Conservation (phyloP, 2,329 filamentous ascomycete species). For the Harringtonia aguacate region DNA sequence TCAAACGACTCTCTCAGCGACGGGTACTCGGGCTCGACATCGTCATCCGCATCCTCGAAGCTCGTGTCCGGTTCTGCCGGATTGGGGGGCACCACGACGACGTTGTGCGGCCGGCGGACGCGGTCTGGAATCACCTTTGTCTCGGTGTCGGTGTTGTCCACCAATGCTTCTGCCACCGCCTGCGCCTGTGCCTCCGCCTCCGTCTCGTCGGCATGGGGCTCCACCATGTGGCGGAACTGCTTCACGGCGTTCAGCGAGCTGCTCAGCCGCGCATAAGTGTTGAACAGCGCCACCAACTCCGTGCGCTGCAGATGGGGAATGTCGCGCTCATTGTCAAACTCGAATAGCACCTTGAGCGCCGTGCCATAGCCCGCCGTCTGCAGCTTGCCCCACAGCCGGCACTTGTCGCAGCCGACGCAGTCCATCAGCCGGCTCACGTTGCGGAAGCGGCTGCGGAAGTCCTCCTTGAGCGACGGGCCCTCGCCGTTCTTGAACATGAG, state of each 20-base stretch:
- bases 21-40: constrained; percentile 23
- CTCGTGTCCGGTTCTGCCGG: constrained; percentile 9
- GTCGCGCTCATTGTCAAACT: constrained; percentile 61
- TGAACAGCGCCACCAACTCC: constrained; percentile 88
- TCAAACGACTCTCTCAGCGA: constrained; percentile 47
- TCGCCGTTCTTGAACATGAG: constrained; percentile 83
- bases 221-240: constrained; percentile 53
- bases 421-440: constrained; percentile 98
- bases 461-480: constrained; percentile 76
- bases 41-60: constrained; percentile 22
- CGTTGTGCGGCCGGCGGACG: constrained; percentile 33
- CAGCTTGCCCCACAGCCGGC: constrained; percentile 92
- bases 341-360: constrained; percentile 90
- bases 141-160: constrained; percentile 7
- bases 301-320: constrained; percentile 69
- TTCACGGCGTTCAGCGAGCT: constrained; percentile 67
- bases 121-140: constrained; percentile 22
- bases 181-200: constrained; percentile 13
- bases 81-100: constrained; percentile 18
- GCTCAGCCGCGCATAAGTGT: constrained; percentile 81
- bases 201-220: constrained; percentile 24
- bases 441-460: constrained; percentile 93
- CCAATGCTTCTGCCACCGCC: constrained; percentile 10
- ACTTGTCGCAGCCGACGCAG: constrained; percentile 97
- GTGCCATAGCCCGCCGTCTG: constrained; percentile 93